A percentile compares a stretch with the other conserved stretches of the same genome.
These are phyloP conservation scores for Drechslerella stenobrocha DNA, from an alignment of 2,329 filamentous ascomycete genomes.

Conservation along the genomic window DNA sequence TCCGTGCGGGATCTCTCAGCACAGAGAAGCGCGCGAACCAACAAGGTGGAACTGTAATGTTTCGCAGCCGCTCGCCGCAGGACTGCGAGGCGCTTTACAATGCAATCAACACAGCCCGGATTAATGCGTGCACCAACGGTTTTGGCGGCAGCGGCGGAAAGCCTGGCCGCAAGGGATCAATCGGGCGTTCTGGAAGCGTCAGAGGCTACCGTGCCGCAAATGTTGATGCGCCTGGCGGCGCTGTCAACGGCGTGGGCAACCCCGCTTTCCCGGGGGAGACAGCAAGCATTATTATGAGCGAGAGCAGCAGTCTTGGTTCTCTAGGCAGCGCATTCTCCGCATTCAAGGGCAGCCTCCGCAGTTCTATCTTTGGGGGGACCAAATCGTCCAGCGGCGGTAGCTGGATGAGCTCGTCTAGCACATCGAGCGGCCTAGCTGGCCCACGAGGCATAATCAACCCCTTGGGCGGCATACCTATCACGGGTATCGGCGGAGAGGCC, in stretches of 20 bases:
- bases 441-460: slow-evolving; percentile 47
- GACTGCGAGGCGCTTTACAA: slow-evolving; percentile 83
- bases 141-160: slow-evolving; percentile 51
- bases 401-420: slow-evolving; percentile 47
- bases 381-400: slow-evolving; percentile 42
- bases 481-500: slow-evolving; percentile 45
- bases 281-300: slow-evolving; percentile 57
- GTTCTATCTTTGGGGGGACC: slow-evolving; percentile 39
- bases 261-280: slow-evolving; percentile 49
- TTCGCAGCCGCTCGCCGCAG: slow-evolving; percentile 74
- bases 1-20: slow-evolving; percentile 73
- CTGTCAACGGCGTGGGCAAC: not conserved
- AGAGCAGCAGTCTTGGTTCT: slow-evolving; percentile 65
- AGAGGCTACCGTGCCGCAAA: slow-evolving; percentile 43
- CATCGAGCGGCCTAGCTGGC: slow-evolving; percentile 32
- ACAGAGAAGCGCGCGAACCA: slow-evolving; percentile 65
- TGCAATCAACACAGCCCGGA: slow-evolving; percentile 82
- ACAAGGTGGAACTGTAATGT: slow-evolving; percentile 69
- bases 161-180: slow-evolving; percentile 57
- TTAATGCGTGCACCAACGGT: slow-evolving; percentile 71
- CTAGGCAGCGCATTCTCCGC: slow-evolving; percentile 68
- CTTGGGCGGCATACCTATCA: slow-evolving; percentile 46
- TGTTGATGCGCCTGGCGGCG: slow-evolving; percentile 16
- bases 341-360: slow-evolving; percentile 60
- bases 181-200: slow-evolving; percentile 56